Evolutionary conservation across 1,284 basidiomycete species (phyloP).

Genomic region (Taiwanofungus camphoratus): DNA sequence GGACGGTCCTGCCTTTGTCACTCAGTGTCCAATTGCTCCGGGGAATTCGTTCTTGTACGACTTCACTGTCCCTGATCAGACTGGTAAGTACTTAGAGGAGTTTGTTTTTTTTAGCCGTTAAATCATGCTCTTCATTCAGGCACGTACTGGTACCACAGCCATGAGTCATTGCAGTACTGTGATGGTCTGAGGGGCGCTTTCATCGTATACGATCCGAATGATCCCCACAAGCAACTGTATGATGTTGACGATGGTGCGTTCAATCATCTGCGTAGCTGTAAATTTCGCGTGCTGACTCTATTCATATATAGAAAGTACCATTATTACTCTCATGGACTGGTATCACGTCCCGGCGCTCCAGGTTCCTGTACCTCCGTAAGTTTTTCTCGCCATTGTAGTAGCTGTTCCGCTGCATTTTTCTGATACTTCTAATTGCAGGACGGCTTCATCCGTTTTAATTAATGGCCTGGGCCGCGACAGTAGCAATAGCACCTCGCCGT

Average conservation of each 20-base stretch:
- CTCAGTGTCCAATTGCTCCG: constrained; percentile 45
- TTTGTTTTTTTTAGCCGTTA: no score
- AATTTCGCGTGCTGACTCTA: constrained; percentile 31
- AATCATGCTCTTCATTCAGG: no score
- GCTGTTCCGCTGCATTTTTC: neutral
- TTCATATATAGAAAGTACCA: constrained; percentile 15
- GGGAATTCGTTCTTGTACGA: constrained; percentile 37
- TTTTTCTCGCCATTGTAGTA: neutral
- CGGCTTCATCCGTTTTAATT: constrained; percentile 37
- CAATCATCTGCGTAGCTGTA: constrained; percentile 19
- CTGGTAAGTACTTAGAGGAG: no score
- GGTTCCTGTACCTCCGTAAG: neutral
- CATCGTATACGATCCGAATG: constrained; percentile 36
- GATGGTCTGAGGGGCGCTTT: constrained; percentile 32
- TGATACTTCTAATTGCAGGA: constrained; percentile 1
- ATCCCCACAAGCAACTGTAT: constrained; percentile 33
- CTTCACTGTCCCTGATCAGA: constrained; percentile 25
- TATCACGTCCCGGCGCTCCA: constrained; percentile 14
- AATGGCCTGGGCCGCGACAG: constrained; percentile 38
- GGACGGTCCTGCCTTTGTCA: constrained; percentile 25
- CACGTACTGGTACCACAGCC: constrained; percentile 21
- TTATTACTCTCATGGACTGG: constrained; percentile 23
- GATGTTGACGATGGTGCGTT: constrained; percentile 37
- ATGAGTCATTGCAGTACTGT: constrained; percentile 27
- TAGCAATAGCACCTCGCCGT: constrained; percentile 17